Evolutionary conservation across 495 filamentous ascomycete genomes (phyloP).

Genomic region (Amphirosellinia nigrospora): DNA sequence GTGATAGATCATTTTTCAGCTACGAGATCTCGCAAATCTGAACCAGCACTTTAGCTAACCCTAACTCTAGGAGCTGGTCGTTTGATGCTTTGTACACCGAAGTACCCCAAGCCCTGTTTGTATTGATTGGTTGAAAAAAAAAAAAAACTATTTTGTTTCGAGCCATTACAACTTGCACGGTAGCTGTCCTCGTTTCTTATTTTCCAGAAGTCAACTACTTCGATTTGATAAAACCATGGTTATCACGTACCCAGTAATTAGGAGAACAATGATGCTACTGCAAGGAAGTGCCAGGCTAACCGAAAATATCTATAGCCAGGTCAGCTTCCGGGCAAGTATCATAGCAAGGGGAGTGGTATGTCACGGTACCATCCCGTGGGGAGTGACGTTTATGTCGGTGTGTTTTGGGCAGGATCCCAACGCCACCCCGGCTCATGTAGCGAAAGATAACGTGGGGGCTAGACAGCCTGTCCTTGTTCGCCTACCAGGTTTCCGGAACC

Average conservation of each 20-base stretch:
- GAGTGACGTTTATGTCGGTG: neutral
- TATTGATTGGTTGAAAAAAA: neutral
- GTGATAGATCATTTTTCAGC: neutral
- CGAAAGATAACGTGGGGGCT: neutral
- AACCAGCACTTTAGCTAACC: neutral
- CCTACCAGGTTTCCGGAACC: neutral
- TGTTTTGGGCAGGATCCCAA: neutral
- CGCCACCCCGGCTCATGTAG: neutral
- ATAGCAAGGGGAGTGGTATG: neutral
- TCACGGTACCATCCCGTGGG: neutral
- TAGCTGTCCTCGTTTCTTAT: too few relatives aligned
- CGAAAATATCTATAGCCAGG: neutral
- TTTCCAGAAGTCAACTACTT: too few relatives aligned
- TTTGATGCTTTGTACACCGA: neutral
- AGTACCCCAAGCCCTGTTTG: neutral
- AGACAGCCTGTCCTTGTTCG: neutral
- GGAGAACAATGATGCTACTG: neutral
- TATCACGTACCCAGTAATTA: neutral
- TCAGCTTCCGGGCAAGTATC: neutral
- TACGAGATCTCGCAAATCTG: neutral
- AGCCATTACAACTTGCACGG: neutral
- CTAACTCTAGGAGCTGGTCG: too few relatives aligned
- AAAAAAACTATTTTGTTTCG: neutral
- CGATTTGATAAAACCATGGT: neutral
- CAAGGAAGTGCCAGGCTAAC: neutral